Percentiles rank a stretch among this genome's conserved stretches.
phyloP scores from a whole-genome alignment of 305 asterid genomes.

The Coffea humblotiana region DNA sequence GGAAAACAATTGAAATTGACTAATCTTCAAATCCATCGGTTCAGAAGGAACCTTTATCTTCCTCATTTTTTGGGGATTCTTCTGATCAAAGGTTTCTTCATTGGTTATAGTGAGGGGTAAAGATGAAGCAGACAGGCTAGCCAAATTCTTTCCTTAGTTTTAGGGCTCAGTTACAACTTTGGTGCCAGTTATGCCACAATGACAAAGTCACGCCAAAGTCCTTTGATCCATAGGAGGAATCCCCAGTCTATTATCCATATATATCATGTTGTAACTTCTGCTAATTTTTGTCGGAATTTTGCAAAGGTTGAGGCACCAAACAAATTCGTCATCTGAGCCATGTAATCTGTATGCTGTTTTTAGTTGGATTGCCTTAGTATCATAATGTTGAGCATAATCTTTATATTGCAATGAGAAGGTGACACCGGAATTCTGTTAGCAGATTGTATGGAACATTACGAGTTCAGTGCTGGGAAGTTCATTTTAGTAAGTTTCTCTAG shows the following conservation, averaged over 20 bases:
- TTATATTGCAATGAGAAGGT: background rate
- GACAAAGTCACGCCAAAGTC: constrained; percentile 5
- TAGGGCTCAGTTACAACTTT: background rate
- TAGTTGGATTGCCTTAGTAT: background rate
- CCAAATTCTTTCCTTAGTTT: constrained; percentile 10
- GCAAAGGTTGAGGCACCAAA: background rate
- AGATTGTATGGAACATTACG: too few species aligned
- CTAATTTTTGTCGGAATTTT: constrained; percentile 5
- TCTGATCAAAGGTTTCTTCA: background rate
- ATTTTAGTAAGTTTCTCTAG: background rate
- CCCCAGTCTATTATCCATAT: constrained; percentile 11
- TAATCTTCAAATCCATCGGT: background rate
- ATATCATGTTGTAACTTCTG: constrained; percentile 4
- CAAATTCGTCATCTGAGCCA: background rate
- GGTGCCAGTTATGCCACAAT: background rate
- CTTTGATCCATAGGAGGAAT: background rate
- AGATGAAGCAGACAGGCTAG: constrained; percentile 8
- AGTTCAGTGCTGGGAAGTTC: background rate
- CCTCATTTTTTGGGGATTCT: constrained; percentile 13
- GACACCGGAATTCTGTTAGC: too few species aligned
- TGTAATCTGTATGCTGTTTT: background rate
- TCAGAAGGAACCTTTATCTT: constrained; percentile 7
- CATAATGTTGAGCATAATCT: background rate
- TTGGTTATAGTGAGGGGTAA: background rate
- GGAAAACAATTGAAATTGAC: background rate